A percentile compares a stretch with the other conserved stretches of the same genome.
These are phyloP conservation scores for Chlorella sp. DNA, from an alignment of 139 green algal species.

Conservation along the genomic window DNA sequence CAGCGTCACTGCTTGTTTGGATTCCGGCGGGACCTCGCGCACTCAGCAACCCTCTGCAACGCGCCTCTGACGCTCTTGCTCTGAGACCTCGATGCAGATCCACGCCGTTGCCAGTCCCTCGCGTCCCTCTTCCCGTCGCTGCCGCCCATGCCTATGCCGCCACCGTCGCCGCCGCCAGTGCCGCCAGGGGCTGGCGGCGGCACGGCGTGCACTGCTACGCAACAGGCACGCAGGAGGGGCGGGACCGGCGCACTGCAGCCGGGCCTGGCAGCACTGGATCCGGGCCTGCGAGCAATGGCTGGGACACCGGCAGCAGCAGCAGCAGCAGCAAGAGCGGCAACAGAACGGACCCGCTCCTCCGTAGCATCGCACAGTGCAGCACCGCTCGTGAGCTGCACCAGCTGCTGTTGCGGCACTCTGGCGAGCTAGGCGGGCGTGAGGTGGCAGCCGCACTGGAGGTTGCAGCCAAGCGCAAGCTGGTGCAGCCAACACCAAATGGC, in stretches of 20 bases:
- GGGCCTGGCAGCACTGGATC: background rate
- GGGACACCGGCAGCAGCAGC: background rate
- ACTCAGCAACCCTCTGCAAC: too few species aligned
- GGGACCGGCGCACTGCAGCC: background rate
- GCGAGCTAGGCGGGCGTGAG: slow-evolving; percentile 8
- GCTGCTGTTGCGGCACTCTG: slow-evolving; percentile 3
- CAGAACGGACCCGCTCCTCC: background rate
- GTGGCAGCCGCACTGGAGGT: slow-evolving; percentile 24
- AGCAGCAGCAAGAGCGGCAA: background rate
- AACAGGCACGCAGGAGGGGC: background rate
- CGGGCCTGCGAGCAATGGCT: background rate
- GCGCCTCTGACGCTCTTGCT: too few species aligned
- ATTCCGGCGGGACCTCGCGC: too few species aligned
- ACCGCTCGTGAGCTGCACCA: background rate
- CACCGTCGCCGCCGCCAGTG: background rate
- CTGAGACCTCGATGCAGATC: too few species aligned
- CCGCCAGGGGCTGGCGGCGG: background rate
- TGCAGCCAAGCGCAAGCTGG: background rate
- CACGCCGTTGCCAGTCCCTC: too few species aligned
- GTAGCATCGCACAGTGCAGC: background rate
- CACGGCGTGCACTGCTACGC: background rate
- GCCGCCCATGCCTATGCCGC: background rate
- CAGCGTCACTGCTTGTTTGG: too few species aligned
- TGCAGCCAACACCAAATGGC: background rate
- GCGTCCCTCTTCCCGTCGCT: background rate